These are phyloP conservation scores for Penicillium decumbens DNA, from an alignment of 2,329 filamentous ascomycete genomes.

Conservation along the genomic window DNA sequence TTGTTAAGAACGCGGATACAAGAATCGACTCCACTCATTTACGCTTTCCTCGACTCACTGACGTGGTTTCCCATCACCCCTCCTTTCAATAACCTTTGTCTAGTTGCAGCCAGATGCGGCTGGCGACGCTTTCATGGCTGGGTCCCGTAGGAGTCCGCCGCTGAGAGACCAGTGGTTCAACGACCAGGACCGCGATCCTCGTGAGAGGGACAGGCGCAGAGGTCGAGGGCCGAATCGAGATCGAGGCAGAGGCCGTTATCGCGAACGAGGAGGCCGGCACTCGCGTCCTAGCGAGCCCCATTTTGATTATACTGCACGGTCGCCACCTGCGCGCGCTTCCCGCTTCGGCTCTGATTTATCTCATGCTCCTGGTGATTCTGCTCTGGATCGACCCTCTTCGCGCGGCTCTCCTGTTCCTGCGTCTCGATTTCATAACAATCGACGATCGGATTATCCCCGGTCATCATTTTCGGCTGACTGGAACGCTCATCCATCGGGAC, in stretches of 20 bases:
- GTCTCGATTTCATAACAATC: slow-evolving; percentile 18
- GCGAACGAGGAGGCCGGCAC: slow-evolving; percentile 34
- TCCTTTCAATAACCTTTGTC: slow-evolving; percentile 5
- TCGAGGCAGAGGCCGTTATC: slow-evolving; percentile 40
- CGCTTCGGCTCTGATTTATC: slow-evolving; percentile 30
- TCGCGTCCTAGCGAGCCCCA: slow-evolving; percentile 33
- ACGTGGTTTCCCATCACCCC: slow-evolving; percentile 11
- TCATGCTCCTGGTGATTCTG: slow-evolving; percentile 29
- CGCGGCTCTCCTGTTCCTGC: slow-evolving; percentile 28
- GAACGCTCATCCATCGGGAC: slow-evolving; percentile 15
- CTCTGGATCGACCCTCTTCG: slow-evolving; percentile 22
- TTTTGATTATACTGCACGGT: slow-evolving; percentile 41
- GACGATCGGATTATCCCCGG: slow-evolving; percentile 22
- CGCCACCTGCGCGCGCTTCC: slow-evolving; percentile 34
- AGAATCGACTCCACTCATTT: slow-evolving; percentile 21
- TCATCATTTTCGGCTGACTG: slow-evolving; percentile 22
- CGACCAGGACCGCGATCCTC: slow-evolving; percentile 40
- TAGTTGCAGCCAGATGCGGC: slow-evolving; percentile 38
- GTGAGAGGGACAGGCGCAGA: slow-evolving; percentile 35
- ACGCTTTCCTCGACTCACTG: slow-evolving; percentile 11
- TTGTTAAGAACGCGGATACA: slow-evolving; percentile 28
- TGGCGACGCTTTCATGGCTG: slow-evolving; percentile 46
- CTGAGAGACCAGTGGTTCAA: slow-evolving; percentile 50
- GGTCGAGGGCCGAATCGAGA: slow-evolving; percentile 41
- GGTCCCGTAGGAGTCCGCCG: slow-evolving; percentile 47